Evolutionary conservation across 1,284 basidiomycete genomes (phyloP).

Genomic region (Phlebopus sp.): DNA sequence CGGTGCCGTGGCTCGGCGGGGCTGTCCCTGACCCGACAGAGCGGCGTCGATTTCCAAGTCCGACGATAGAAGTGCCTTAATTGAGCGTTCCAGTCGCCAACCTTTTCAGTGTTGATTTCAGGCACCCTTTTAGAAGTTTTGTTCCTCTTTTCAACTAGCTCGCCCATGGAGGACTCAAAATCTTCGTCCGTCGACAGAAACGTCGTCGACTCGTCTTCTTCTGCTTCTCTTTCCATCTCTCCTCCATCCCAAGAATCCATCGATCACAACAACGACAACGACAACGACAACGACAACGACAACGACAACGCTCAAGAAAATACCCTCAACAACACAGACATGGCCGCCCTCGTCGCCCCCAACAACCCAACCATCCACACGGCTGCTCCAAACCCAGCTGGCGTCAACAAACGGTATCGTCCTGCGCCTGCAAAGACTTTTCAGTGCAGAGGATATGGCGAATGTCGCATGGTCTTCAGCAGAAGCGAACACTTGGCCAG

Average conservation of each 20-base stretch:
- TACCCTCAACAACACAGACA: slow-evolving; percentile 15
- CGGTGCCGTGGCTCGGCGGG: slow-evolving; percentile 36
- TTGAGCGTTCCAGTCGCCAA: slow-evolving; percentile 27
- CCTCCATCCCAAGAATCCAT: slow-evolving; percentile 1
- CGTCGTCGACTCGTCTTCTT: slow-evolving; percentile 12
- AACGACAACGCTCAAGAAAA: slow-evolving; percentile 4
- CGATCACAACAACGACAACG: slow-evolving; percentile 7
- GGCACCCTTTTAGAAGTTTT: slow-evolving; percentile 32
- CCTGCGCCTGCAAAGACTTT: slow-evolving; percentile 87
- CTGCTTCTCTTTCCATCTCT: slow-evolving; percentile 4
- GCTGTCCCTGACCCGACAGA: slow-evolving; percentile 30
- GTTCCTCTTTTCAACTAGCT: slow-evolving; percentile 34
- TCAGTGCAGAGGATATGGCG: slow-evolving; percentile 91
- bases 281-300: background rate
- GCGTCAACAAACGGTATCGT: slow-evolving; percentile 62
- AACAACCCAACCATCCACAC: slow-evolving; percentile 23
- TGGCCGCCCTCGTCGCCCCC: slow-evolving; percentile 29
- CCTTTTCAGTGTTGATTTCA: slow-evolving; percentile 34
- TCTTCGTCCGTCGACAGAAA: slow-evolving; percentile 25
- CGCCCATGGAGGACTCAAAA: slow-evolving; percentile 36
- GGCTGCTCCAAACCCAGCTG: slow-evolving; percentile 4
- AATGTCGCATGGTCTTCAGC: slow-evolving; percentile 95
- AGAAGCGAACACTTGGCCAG: slow-evolving; percentile 93
- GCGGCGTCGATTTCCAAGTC: slow-evolving; percentile 21
- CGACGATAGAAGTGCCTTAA: slow-evolving; percentile 34